Conservation (phyloP, 441 rosid genomes). For the Bocquillonia castaneifolia region DNA sequence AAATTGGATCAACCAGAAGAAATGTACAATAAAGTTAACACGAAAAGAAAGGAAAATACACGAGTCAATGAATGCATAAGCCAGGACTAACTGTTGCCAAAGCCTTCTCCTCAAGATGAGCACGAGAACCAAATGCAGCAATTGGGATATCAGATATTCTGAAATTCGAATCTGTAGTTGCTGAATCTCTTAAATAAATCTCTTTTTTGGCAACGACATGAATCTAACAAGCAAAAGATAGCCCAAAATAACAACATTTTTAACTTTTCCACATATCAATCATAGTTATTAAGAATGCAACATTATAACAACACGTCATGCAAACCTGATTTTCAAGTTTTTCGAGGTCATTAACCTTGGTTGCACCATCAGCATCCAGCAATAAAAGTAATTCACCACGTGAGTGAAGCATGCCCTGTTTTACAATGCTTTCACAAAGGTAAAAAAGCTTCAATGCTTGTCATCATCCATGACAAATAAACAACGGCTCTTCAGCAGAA, state of each 20-base stretch:
- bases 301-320: slow-evolving; percentile 16
- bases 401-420: slow-evolving; percentile 98
- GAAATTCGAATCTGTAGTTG: slow-evolving; percentile 33
- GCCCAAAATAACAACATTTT: slow-evolving; percentile 8
- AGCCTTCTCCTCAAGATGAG: slow-evolving; percentile 93
- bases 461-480: slow-evolving; percentile 17
- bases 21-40: slow-evolving; percentile 11
- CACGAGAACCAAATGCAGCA: slow-evolving; percentile 90
- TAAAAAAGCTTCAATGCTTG: slow-evolving; percentile 51
- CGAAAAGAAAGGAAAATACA: background rate
- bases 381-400: slow-evolving; percentile 91
- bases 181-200: slow-evolving; percentile 39
- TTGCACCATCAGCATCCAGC: slow-evolving; percentile 99
- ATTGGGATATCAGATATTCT: slow-evolving; percentile 61
- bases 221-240: slow-evolving; percentile 54
- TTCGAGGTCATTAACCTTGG: slow-evolving; percentile 81
- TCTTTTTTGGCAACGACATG: slow-evolving; percentile 63
- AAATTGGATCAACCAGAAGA: slow-evolving; percentile 25
- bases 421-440: slow-evolving; percentile 69
- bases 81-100: slow-evolving; percentile 68
- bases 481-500: slow-evolving; percentile 2
- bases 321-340: slow-evolving; percentile 90
- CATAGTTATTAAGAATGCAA: slow-evolving; percentile 11
- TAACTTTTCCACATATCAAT: too few relatives aligned
- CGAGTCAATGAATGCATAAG: slow-evolving; percentile 7